phyloP scores from a whole-genome alignment of 2,329 filamentous ascomycete species.

The Monilinia laxa region DNA sequence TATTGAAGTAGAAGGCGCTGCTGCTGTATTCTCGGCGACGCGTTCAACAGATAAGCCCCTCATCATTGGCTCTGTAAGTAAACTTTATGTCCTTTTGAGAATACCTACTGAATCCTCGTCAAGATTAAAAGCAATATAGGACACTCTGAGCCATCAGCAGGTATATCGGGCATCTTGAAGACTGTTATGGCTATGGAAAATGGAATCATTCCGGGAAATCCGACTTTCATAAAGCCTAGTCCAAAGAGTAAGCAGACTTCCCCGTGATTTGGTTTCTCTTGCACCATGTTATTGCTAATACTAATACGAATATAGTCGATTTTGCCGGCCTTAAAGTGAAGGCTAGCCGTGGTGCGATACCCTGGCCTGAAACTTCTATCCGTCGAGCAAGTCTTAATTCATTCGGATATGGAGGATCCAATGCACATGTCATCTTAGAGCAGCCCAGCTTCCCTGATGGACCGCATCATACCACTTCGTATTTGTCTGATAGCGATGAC shows the following conservation, averaged over 20 bases:
- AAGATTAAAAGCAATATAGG: conserved; percentile 26
- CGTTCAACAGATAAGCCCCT: neutral
- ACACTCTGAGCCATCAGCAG: conserved; percentile 42
- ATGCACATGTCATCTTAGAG: conserved; percentile 36
- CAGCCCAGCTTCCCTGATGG: no score
- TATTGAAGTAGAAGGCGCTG: conserved; percentile 8
- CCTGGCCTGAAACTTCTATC: conserved; percentile 39
- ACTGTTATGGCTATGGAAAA: conserved; percentile 44
- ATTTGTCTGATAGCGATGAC: no score
- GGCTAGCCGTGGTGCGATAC: conserved; percentile 4
- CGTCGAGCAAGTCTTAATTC: conserved; percentile 46
- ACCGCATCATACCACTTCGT: no score
- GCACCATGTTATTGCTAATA: no score
- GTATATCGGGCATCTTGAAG: conserved; percentile 44
- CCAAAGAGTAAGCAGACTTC: neutral
- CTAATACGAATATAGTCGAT: neutral
- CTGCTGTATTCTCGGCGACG: conserved; percentile 7
- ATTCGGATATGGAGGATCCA: conserved; percentile 36
- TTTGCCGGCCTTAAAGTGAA: conserved; percentile 41
- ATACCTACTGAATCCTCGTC: no score
- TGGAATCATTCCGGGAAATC: conserved; percentile 45
- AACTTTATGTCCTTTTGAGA: no score
- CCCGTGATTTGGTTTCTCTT: no score
- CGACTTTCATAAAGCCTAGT: conserved; percentile 44
- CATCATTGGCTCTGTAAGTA: conserved; percentile 14